These are phyloP conservation scores for Myxozyma kluyveri DNA, from an alignment of 805 yeast species.

Conservation along the genomic window DNA sequence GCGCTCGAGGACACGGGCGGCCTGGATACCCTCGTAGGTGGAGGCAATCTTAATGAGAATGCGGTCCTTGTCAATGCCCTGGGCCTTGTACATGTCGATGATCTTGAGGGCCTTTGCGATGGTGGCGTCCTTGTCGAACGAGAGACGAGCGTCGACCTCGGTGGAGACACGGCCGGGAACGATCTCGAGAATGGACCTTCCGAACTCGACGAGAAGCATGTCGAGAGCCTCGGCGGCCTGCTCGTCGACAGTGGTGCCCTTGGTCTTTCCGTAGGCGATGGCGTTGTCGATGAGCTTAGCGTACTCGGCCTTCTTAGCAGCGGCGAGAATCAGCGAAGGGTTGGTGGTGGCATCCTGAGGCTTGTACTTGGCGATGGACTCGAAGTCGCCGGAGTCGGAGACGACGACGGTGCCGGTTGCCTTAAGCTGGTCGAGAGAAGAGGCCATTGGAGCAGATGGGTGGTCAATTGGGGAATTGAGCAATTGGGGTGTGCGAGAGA, in stretches of 20 bases:
- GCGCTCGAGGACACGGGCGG: slow-evolving; percentile 91
- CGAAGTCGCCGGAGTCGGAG: slow-evolving; percentile 99
- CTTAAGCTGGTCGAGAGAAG: slow-evolving; percentile 88
- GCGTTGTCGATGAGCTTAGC: slow-evolving; percentile 88
- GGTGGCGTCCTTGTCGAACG: slow-evolving; percentile 92
- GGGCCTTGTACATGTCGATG: slow-evolving; percentile 78
- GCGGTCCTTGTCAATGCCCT: slow-evolving; percentile 85
- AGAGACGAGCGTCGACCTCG: slow-evolving; percentile 97
- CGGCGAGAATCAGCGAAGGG: slow-evolving; percentile 96
- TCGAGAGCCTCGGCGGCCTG: slow-evolving; percentile 84
- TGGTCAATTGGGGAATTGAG: background rate
- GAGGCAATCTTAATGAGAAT: slow-evolving; percentile 94
- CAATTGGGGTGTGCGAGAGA: background rate
- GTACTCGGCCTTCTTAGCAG: slow-evolving; percentile 85
- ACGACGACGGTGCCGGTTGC: slow-evolving; percentile 95
- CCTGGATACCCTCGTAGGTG: slow-evolving; percentile 99
- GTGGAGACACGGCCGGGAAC: slow-evolving; percentile 99
- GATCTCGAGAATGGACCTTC: slow-evolving; percentile 84
- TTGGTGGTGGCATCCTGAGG: slow-evolving; percentile 99
- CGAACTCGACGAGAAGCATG: slow-evolving; percentile 91
- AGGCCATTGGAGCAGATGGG: slow-evolving; percentile 38
- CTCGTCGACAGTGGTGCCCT: slow-evolving; percentile 45
- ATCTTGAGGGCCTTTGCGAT: slow-evolving; percentile 89
- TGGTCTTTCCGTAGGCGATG: slow-evolving; percentile 73
- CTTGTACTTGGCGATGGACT: slow-evolving; percentile 92